These are phyloP conservation scores for Paracoccidioides brasiliensis DNA, from an alignment of 2,329 filamentous ascomycete genomes.

Conservation along the genomic window DNA sequence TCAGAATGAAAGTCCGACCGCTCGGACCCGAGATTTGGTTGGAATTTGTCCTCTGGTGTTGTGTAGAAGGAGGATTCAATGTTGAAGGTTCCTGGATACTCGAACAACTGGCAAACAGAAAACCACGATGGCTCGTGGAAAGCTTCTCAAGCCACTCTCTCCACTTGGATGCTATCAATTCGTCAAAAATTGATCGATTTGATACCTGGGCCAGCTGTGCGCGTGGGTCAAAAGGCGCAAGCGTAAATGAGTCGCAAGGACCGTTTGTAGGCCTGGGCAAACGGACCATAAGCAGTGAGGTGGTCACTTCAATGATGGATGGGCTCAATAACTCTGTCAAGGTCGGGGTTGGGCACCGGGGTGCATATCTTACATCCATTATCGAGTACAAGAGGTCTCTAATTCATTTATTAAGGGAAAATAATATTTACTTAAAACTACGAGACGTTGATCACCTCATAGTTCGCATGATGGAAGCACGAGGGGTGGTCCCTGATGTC, in stretches of 20 bases:
- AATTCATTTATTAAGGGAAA: slow-evolving; percentile 30
- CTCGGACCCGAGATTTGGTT: slow-evolving; percentile 37
- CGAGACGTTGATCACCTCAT: slow-evolving; percentile 27
- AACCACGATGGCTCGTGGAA: slow-evolving; percentile 27
- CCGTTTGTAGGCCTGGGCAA: slow-evolving; percentile 29
- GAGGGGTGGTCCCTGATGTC: slow-evolving; percentile 31
- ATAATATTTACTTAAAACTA: slow-evolving; percentile 18
- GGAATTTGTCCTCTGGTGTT: slow-evolving; percentile 39
- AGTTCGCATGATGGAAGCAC: slow-evolving; percentile 40
- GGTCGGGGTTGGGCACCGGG: slow-evolving; percentile 25
- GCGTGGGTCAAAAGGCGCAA: slow-evolving; percentile 5
- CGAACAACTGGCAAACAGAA: slow-evolving; percentile 19
- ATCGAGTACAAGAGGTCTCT: slow-evolving; percentile 24
- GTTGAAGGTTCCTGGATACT: slow-evolving; percentile 30
- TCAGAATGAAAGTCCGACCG: slow-evolving; percentile 30
- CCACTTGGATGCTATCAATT: slow-evolving; percentile 16
- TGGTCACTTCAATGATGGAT: slow-evolving; percentile 43
- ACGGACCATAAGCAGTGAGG: slow-evolving; percentile 45
- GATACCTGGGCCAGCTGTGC: slow-evolving; percentile 25
- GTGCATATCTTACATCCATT: slow-evolving; percentile 14
- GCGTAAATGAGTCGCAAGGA: slow-evolving; percentile 11
- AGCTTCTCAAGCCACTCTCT: slow-evolving; percentile 27
- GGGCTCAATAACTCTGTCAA: slow-evolving; percentile 36
- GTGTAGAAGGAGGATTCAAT: slow-evolving; percentile 34
- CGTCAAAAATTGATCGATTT: slow-evolving; percentile 25